phyloP scores from a whole-genome alignment of 2,329 filamentous ascomycete species.

The Fusarium sp. region DNA sequence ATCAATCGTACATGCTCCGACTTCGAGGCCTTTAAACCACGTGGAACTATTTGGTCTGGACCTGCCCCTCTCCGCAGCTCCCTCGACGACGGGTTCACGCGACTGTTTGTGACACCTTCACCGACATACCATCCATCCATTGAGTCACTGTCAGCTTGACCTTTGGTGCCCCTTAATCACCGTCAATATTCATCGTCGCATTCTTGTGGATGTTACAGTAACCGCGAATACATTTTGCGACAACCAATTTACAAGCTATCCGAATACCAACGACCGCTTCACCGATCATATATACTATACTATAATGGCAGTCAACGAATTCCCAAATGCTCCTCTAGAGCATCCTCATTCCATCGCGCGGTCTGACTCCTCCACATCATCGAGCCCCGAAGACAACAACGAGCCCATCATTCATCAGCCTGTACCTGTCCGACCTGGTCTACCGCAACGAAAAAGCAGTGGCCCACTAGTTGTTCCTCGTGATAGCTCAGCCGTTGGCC shows the following conservation, averaged over 20 bases:
- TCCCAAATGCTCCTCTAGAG: constrained; percentile 35
- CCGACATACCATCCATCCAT: constrained; percentile 11
- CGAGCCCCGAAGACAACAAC: constrained; percentile 50
- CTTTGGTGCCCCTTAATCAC: background rate
- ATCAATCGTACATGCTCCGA: constrained; percentile 6
- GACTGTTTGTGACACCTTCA: constrained; percentile 10
- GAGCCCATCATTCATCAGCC: constrained; percentile 61
- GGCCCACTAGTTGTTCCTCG: constrained; percentile 85
- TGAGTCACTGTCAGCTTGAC: background rate
- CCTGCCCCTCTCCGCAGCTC: constrained; percentile 16
- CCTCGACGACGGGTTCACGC: constrained; percentile 17
- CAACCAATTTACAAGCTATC: constrained; percentile 9
- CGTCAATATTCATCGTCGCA: constrained; percentile 2
- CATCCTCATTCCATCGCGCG: constrained; percentile 51
- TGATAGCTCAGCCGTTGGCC: constrained; percentile 78
- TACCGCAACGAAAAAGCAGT: constrained; percentile 81
- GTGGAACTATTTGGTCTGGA: constrained; percentile 42
- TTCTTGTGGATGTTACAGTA: constrained; percentile 23
- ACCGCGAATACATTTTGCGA: constrained; percentile 6
- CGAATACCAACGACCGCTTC: background rate
- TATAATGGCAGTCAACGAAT: constrained; percentile 42
- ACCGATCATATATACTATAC: background rate
- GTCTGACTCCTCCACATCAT: constrained; percentile 50
- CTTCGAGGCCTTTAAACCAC: constrained; percentile 38
- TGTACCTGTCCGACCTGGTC: constrained; percentile 69